A percentile compares a stretch with the other conserved stretches of the same genome.
Conservation (phyloP, 257 asterid genomes). For the Capsicum pubescens region DNA sequence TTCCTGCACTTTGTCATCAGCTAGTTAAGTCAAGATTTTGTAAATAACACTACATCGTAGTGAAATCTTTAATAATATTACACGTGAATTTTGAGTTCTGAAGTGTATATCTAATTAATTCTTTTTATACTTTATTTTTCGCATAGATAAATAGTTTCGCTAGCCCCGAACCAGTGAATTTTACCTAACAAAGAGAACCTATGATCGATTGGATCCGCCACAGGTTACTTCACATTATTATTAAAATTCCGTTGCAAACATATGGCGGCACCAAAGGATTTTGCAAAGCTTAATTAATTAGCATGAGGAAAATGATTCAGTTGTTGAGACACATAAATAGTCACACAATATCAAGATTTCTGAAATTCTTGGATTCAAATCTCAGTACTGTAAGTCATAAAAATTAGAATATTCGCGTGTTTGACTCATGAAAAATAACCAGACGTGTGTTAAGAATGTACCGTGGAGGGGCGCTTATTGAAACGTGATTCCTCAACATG, state of each 20-base stretch:
- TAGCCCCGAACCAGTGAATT: neutral
- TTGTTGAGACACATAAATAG: neutral
- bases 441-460: constrained; percentile 33
- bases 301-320: neutral
- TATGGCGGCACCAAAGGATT: neutral
- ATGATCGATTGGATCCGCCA: neutral
- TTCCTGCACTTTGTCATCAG: constrained; percentile 41
- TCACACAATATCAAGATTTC: too few relatives aligned
- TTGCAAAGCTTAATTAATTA: neutral
- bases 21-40: neutral
- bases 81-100: neutral
- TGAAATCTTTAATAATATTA: neutral
- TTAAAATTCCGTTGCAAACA: neutral
- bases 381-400: neutral
- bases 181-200: neutral
- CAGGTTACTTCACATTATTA: neutral
- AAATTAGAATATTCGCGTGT: neutral
- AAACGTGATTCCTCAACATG: constrained; percentile 42
- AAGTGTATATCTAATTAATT: neutral
- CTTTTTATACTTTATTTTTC: neutral
- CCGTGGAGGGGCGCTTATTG: constrained; percentile 65
- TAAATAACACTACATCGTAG: neutral
- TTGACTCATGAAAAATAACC: neutral
- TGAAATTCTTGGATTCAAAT: neutral
- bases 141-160: neutral